Evolutionary conservation across 192 early-diverging fungal genomes (phyloP).

Genomic region (Entrophospora sp.): DNA sequence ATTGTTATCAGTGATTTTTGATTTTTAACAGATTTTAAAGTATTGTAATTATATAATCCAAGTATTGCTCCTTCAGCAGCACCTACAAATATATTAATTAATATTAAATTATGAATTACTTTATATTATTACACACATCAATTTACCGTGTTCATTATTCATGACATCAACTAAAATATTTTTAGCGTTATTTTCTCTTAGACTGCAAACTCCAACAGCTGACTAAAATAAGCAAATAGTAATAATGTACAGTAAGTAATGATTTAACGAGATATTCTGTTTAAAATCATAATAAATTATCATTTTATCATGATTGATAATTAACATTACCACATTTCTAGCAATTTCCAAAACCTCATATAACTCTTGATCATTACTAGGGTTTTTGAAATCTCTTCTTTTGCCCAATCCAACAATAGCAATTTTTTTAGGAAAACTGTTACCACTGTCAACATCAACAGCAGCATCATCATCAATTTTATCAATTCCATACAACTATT

Average conservation of each 20-base stretch:
- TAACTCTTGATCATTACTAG: conserved; percentile 6
- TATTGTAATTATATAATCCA: conserved; percentile 59
- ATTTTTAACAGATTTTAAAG: conserved; percentile 47
- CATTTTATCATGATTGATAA: no score
- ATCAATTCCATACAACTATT: conserved; percentile 44
- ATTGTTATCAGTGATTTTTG: conserved; percentile 16
- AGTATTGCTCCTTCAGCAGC: conserved; percentile 71
- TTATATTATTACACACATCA: no score
- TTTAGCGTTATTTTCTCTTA: conserved; percentile 44
- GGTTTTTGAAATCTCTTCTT: no score
- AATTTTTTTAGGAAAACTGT: conserved; percentile 42
- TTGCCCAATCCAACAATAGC: conserved; percentile 62
- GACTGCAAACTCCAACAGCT: conserved; percentile 55
- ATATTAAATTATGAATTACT: no score
- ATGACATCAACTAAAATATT: conserved; percentile 50
- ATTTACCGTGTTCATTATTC: conserved; percentile 42
- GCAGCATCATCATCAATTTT: no score
- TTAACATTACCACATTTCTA: conserved; percentile 49
- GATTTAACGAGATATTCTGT: not conserved
- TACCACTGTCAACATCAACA: no score
- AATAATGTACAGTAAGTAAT: not conserved
- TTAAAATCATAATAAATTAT: no score
- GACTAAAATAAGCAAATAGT: conserved; percentile 30
- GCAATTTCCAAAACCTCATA: conserved; percentile 41
- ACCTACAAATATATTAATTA: no score